A percentile compares a stretch with the other conserved stretches of the same genome.
Evolutionary conservation across 2,329 filamentous ascomycete genomes (phyloP).

Genomic region (Aspergillus sp.): DNA sequence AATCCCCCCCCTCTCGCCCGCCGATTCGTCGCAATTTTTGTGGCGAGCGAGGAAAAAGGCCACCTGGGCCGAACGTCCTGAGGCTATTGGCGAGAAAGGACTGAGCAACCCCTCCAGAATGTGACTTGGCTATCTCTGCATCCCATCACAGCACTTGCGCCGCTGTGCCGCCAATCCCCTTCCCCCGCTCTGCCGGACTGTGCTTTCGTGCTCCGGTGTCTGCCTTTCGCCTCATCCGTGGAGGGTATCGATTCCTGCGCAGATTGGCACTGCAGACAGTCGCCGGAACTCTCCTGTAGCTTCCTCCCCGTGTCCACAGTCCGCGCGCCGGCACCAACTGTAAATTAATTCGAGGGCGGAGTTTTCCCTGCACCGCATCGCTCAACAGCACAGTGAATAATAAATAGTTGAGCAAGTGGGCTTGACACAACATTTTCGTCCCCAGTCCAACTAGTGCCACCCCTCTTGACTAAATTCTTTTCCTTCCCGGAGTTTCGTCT

Average conservation of each 20-base stretch:
- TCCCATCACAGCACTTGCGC: neutral
- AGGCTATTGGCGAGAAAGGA: neutral
- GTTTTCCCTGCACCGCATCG: neutral
- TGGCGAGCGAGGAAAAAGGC: neutral
- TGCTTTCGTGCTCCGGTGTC: slow-evolving; percentile 2
- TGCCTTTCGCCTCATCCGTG: slow-evolving; percentile 1
- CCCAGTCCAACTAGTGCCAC: slow-evolving; percentile 10
- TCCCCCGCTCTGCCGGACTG: slow-evolving; percentile 4
- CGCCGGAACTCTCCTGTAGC: neutral
- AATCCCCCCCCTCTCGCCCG: neutral
- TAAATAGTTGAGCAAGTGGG: neutral
- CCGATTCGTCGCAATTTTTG: neutral
- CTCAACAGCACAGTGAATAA: neutral
- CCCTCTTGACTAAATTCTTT: slow-evolving; percentile 12
- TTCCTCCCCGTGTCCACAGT: neutral
- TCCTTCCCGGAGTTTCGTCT: slow-evolving; percentile 8
- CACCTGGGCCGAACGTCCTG: neutral
- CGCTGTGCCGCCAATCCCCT: slow-evolving; percentile 3
- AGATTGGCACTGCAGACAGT: slow-evolving; percentile 8
- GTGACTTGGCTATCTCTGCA: slow-evolving; percentile 6
- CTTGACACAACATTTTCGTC: neutral
- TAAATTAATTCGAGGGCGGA: neutral
- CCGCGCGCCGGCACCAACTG: neutral
- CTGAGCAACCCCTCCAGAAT: neutral
- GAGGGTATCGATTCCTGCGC: neutral